Conservation (phyloP, 2,329 filamentous ascomycete species). For the Lasiodiplodia sp. region DNA sequence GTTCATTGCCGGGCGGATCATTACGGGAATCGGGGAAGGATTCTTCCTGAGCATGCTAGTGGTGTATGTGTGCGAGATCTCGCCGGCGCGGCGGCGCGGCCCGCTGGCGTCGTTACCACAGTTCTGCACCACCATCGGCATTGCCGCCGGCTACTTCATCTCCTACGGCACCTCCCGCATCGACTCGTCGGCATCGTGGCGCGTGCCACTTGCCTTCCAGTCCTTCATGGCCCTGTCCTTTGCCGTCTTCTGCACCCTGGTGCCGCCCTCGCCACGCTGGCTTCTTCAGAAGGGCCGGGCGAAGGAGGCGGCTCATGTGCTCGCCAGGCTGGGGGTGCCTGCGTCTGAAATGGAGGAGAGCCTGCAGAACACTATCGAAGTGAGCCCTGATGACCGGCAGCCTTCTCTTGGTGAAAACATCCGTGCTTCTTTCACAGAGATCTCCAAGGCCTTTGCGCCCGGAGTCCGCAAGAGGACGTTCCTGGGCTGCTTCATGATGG, state of each 20-base stretch:
- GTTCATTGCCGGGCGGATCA: slow-evolving; percentile 62
- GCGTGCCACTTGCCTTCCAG: slow-evolving; percentile 62
- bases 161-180: slow-evolving; percentile 64
- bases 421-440: slow-evolving; percentile 34
- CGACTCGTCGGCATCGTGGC: slow-evolving; percentile 60
- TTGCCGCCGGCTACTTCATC: slow-evolving; percentile 65
- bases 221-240: slow-evolving; percentile 51
- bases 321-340: slow-evolving; percentile 43
- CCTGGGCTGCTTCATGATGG: slow-evolving; percentile 64
- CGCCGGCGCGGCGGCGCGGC: slow-evolving; percentile 60
- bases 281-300: slow-evolving; percentile 57
- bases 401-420: slow-evolving; percentile 45
- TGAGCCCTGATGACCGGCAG: neutral
- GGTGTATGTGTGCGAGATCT: slow-evolving; percentile 66
- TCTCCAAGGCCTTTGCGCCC: slow-evolving; percentile 36
- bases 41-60: slow-evolving; percentile 56
- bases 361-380: neutral
- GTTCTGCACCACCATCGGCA: slow-evolving; percentile 58
- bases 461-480: slow-evolving; percentile 41
- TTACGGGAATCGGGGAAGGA: slow-evolving; percentile 67
- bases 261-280: slow-evolving; percentile 67
- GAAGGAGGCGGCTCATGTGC: slow-evolving; percentile 51
- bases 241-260: slow-evolving; percentile 48
- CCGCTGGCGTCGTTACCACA: slow-evolving; percentile 62
- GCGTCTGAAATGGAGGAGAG: slow-evolving; percentile 24